Evolutionary conservation across 164 flowering plant species (phyloP).

Genomic region (Platanus orientalis): DNA sequence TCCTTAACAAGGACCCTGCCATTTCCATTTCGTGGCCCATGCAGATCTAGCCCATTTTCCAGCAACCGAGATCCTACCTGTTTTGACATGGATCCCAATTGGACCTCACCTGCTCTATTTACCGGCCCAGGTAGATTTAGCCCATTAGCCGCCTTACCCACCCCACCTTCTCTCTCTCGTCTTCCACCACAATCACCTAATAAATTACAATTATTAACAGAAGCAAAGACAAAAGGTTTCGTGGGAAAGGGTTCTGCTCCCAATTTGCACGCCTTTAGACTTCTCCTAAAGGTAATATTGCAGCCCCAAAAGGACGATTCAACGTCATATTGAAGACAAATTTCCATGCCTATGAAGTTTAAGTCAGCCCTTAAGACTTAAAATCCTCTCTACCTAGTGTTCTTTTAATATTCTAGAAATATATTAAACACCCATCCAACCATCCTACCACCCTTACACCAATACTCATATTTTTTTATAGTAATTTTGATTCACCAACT

Average conservation of each 20-base stretch:
- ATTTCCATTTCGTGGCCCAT: no score
- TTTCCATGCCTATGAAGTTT: neutral
- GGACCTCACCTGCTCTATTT: neutral
- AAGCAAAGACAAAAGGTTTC: neutral
- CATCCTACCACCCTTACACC: neutral
- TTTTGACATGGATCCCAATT: no score
- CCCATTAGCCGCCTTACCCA: no score
- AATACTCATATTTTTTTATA: no score
- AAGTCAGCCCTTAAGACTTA: neutral
- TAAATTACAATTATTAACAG: conserved; percentile 9
- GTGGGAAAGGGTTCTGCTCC: neutral
- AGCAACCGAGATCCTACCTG: no score
- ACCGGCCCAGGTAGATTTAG: no score
- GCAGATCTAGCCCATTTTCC: no score
- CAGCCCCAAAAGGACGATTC: neutral
- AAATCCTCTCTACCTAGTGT: neutral
- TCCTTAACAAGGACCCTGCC: no score
- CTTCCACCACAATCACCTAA: conserved; percentile 3
- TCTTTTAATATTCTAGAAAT: neutral
- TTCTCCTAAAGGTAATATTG: neutral
- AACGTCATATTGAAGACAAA: neutral
- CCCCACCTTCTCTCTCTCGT: no score
- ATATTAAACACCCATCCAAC: neutral
- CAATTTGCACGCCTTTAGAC: neutral
- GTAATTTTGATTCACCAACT: no score